These are phyloP conservation scores for Eucalyptus regnans DNA, from an alignment of 345 rosid genomes.

Conservation along the genomic window DNA sequence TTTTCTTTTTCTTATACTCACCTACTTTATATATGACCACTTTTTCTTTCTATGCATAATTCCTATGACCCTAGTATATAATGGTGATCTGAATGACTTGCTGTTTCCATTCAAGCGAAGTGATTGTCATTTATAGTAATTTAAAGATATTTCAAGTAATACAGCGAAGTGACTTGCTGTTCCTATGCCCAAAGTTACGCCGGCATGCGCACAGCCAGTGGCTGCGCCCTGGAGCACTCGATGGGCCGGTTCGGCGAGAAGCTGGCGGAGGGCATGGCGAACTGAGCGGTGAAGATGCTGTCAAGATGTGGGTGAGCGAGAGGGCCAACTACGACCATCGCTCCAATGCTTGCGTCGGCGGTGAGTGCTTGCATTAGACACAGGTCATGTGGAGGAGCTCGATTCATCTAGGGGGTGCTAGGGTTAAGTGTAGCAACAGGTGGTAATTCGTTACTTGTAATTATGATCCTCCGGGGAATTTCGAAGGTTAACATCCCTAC, in stretches of 20 bases:
- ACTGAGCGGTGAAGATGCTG: constrained; percentile 24
- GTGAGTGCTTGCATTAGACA: constrained; percentile 42
- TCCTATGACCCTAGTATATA: not conserved
- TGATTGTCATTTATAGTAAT: not conserved
- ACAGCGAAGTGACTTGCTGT: not conserved
- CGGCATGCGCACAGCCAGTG: not conserved
- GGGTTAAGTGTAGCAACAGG: constrained; percentile 40
- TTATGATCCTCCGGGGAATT: constrained; percentile 55
- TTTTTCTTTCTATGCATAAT: not conserved
- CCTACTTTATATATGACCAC: not conserved
- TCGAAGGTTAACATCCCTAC: constrained; percentile 24
- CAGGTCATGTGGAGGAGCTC: constrained; percentile 59
- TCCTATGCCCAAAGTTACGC: constrained; percentile 30
- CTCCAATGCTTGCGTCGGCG: constrained; percentile 30
- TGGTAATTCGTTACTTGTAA: constrained; percentile 44
- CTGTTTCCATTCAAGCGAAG: not conserved
- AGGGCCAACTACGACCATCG: constrained; percentile 24
- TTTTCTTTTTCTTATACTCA: not conserved
- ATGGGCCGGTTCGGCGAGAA: constrained; percentile 57
- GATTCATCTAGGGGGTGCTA: constrained; percentile 51
- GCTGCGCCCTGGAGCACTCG: constrained; percentile 39
- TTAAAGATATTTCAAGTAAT: not conserved
- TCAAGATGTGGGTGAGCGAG: constrained; percentile 44
- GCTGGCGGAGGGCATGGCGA: constrained; percentile 30
- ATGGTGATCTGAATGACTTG: not conserved